Conservation (phyloP, 1,284 basidiomycete genomes). For the Wolfiporia cocos region DNA sequence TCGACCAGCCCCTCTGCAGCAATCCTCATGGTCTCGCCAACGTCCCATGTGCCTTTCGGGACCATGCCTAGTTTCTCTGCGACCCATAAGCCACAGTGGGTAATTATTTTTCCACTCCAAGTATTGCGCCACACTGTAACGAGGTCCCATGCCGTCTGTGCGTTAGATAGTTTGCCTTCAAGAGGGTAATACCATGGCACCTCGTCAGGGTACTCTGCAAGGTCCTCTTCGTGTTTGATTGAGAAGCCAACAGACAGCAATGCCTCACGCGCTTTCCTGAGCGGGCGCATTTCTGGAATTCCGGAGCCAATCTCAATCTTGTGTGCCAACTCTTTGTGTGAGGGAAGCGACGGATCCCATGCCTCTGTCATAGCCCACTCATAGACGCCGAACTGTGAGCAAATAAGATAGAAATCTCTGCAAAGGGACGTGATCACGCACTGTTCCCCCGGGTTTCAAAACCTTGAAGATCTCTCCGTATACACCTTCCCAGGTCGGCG, state of each 20-base stretch:
- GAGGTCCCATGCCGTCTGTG: constrained; percentile 92
- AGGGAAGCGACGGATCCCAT: constrained; percentile 84
- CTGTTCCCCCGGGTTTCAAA: constrained; percentile 94
- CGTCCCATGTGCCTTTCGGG: constrained; percentile 91
- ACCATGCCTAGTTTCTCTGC: constrained; percentile 79
- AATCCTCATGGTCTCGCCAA: constrained; percentile 85
- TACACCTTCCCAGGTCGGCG: constrained; percentile 92
- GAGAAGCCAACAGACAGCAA: constrained; percentile 84
- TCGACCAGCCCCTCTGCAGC: constrained; percentile 81
- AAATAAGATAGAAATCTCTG: no score
- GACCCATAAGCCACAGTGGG: constrained; percentile 74
- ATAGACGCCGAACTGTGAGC: constrained; percentile 98
- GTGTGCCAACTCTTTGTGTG: constrained; percentile 91
- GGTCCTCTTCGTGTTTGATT: constrained; percentile 90
- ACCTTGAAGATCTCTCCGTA: constrained; percentile 94
- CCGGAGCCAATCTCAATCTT: constrained; percentile 92
- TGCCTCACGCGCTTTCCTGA: constrained; percentile 71
- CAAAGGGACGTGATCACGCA: constrained; percentile 41
- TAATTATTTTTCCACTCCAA: constrained; percentile 81
- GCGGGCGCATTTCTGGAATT: constrained; percentile 94
- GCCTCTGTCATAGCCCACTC: constrained; percentile 99
- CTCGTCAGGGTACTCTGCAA: constrained; percentile 80
- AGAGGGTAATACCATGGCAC: constrained; percentile 97
- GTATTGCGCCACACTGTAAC: constrained; percentile 88
- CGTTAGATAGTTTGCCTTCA: constrained; percentile 88